Evolutionary conservation across 2,329 filamentous ascomycete species (phyloP), one percentile per base, ranked within the genome.

Genomic region (Pyrenochaeta sp.): DNA sequence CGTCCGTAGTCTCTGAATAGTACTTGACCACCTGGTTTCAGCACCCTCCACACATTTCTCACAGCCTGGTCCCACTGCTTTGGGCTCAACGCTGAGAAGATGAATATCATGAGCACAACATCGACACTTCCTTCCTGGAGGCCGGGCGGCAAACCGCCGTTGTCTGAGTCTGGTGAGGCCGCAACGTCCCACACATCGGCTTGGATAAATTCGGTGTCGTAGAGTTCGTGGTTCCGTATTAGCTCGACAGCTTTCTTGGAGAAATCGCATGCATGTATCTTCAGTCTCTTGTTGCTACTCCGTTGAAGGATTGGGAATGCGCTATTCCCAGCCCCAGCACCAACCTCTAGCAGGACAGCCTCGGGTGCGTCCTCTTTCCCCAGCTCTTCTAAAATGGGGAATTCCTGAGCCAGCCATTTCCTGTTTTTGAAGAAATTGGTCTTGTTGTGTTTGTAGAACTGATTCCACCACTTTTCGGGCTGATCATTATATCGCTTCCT

Each of bases 391-490:
- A 99, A 80, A 3, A 98, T 80, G 0, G 95, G 95, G 62, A 99
- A 99, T 75, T 99, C 95, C 75, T 98, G 94, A 61, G 90, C 89
- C 29, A 99, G 81, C 95, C 95, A 99, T 75, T 98, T 98, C 60
- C 95, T 86, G 73, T 99, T 90, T 79, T 99, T 99, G 86, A 99
- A 99, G 79, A 99, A 99, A 72, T 98, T 98, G 68, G 89, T 86
- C 17, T 90, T 91, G 78, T 99, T 98, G 79, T 98, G 97, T 78
- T 95, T 93, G 82, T 99, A 99, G 79, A 99, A 99, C 49, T 90
- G 80, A 71, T 99, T 95, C 95, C 95, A 99, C 91, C 92, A 98
- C 76, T 92, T 96, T 58, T 91, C 93, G 0, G 95, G 95, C 61
- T 96, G 86, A 40, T 83, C 81, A 74, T 97, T 98, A 82, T 97